These are phyloP conservation scores for Monosporozyma siamensis DNA, from an alignment of 805 yeast genomes.

Conservation along the genomic window DNA sequence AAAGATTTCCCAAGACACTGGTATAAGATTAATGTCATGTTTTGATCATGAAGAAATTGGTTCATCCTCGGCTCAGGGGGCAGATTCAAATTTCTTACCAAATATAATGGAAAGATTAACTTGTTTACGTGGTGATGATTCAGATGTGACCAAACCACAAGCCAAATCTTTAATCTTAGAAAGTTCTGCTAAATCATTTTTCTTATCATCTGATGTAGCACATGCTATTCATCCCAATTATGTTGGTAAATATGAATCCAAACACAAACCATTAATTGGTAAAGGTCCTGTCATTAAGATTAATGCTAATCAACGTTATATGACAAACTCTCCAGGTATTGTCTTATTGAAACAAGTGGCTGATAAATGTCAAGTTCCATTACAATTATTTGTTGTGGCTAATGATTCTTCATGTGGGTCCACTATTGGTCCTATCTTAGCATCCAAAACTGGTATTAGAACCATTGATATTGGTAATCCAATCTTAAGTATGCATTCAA, in stretches of 20 bases:
- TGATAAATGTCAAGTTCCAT: constrained; percentile 56
- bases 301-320: constrained; percentile 92
- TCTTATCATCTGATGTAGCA: constrained; percentile 91
- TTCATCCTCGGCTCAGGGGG: constrained; percentile 91
- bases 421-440: constrained; percentile 90
- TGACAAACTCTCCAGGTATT: constrained; percentile 86
- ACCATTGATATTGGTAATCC: constrained; percentile 89
- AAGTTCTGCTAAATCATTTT: constrained; percentile 67
- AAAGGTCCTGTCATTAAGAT: constrained; percentile 87
- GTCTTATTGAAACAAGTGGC: constrained; percentile 70
- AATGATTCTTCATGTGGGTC: constrained; percentile 94
- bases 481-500: constrained; percentile 86
- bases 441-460: constrained; percentile 78
- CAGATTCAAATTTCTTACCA: constrained; percentile 84
- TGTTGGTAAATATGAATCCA: constrained; percentile 59
- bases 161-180: constrained; percentile 38
- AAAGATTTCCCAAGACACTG: constrained; percentile 38
- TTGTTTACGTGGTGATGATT: constrained; percentile 34
- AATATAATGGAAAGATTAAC: constrained; percentile 66
- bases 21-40: constrained; percentile 66
- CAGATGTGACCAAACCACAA: constrained; percentile 22
- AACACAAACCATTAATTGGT: constrained; percentile 74
- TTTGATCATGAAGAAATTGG: constrained; percentile 98
- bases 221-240: constrained; percentile 97
- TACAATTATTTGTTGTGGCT: constrained; percentile 86